phyloP scores from a whole-genome alignment of 2,329 filamentous ascomycete genomes.

The Monilinia vaccinii-corymbosi region DNA sequence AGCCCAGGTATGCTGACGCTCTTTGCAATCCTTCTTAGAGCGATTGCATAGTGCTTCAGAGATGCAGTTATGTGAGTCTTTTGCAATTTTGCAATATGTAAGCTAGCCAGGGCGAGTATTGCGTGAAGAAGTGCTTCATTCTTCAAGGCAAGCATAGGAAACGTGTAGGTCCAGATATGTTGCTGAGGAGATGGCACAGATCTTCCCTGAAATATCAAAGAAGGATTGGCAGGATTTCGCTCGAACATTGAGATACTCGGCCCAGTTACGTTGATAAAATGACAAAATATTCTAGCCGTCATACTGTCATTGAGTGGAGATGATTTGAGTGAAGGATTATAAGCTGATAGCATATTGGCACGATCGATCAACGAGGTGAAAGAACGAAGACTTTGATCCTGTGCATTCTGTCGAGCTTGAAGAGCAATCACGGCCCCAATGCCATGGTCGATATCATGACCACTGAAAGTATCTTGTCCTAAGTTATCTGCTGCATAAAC shows the following conservation, averaged over 20 bases:
- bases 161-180: slow-evolving; percentile 62
- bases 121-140: slow-evolving; percentile 85
- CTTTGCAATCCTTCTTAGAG: slow-evolving; percentile 67
- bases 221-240: slow-evolving; percentile 65
- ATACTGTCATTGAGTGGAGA: slow-evolving; percentile 72
- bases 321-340: slow-evolving; percentile 53
- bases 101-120: slow-evolving; percentile 75
- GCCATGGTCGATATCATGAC: slow-evolving; percentile 9
- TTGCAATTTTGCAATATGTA: slow-evolving; percentile 82
- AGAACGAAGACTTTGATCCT: slow-evolving; percentile 33
- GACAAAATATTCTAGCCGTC: slow-evolving; percentile 76
- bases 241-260: slow-evolving; percentile 84
- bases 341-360: slow-evolving; percentile 50
- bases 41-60: slow-evolving; percentile 84
- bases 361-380: slow-evolving; percentile 36
- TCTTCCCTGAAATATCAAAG: slow-evolving; percentile 53
- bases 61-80: slow-evolving; percentile 66
- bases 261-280: slow-evolving; percentile 84
- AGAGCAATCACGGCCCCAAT: slow-evolving; percentile 19
- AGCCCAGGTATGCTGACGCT: slow-evolving; percentile 61
- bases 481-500: slow-evolving; percentile 33
- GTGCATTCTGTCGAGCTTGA: slow-evolving; percentile 23
- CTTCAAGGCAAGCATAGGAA: slow-evolving; percentile 74
- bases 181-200: slow-evolving; percentile 54
- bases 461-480: slow-evolving; percentile 30